phyloP scores from a whole-genome alignment of 2,329 filamentous ascomycete species.

The Periglandula ipomoeae region DNA sequence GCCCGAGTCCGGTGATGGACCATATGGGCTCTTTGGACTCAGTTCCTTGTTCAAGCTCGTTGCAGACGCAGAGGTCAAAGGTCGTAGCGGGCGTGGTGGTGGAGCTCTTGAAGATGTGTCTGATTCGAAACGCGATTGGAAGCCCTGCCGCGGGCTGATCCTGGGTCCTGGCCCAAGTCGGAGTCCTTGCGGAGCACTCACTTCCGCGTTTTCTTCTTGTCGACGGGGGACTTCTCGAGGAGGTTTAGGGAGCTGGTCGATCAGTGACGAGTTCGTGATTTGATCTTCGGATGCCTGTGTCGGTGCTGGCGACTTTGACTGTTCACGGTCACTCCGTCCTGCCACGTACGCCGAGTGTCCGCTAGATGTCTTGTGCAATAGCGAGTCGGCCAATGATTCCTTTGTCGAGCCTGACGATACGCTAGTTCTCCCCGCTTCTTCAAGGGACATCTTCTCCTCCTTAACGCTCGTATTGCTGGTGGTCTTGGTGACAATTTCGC shows the following conservation, averaged over 20 bases:
- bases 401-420: background rate
- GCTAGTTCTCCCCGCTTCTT: background rate
- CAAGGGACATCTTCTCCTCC: background rate
- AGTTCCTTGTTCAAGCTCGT: slow-evolving; percentile 8
- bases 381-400: background rate
- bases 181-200: slow-evolving; percentile 1
- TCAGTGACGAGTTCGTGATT: slow-evolving; percentile 3
- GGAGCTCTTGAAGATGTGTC: slow-evolving; percentile 13
- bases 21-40: slow-evolving; percentile 15
- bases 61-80: slow-evolving; percentile 15
- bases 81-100: slow-evolving; percentile 13
- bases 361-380: background rate
- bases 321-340: slow-evolving; percentile 10
- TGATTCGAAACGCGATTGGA: slow-evolving; percentile 17
- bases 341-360: background rate
- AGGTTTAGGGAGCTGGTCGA: slow-evolving; percentile 5
- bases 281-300: slow-evolving; percentile 1
- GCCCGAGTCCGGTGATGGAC: slow-evolving; percentile 9
- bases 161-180: background rate
- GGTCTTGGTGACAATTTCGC: slow-evolving; percentile 18
- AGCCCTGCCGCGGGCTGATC: slow-evolving; percentile 9
- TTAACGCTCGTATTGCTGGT: background rate
- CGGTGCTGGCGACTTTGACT: slow-evolving; percentile 2
- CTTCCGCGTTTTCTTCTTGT: slow-evolving; percentile 1
- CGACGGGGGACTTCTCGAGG: background rate